A percentile compares a stretch with the other conserved stretches of the same genome.
Evolutionary conservation across 2,329 filamentous ascomycete genomes (phyloP).

Genomic region (Periconia sp.): DNA sequence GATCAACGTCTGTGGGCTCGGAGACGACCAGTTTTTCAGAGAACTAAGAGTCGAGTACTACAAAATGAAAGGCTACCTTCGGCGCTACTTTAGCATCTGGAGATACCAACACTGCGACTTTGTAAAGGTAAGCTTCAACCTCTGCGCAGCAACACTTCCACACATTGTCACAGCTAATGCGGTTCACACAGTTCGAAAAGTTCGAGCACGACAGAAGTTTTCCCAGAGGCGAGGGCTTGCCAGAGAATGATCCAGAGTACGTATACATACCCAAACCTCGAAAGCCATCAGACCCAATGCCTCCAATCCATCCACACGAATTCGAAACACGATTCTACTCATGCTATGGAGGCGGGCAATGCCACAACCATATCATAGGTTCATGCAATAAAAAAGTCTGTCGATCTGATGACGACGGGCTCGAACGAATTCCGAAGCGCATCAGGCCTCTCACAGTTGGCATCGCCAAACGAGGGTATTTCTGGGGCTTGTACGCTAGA

Average conservation of each 20-base stretch:
- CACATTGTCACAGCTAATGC: neutral
- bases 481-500: neutral
- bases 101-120: slow-evolving; percentile 4
- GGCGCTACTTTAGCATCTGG: slow-evolving; percentile 2
- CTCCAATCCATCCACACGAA: slow-evolving; percentile 10
- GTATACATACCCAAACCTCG: slow-evolving; percentile 1
- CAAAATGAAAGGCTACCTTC: neutral
- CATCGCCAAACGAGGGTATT: neutral
- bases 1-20: neutral
- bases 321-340: slow-evolving; percentile 8
- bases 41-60: slow-evolving; percentile 1
- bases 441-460: neutral
- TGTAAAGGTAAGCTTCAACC: neutral
- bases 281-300: slow-evolving; percentile 5
- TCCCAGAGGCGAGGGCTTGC: neutral
- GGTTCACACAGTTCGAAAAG: neutral
- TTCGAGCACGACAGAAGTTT: neutral
- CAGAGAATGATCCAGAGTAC: slow-evolving; percentile 5
- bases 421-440: slow-evolving; percentile 1
- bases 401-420: neutral
- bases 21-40: slow-evolving; percentile 1
- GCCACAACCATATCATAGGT: neutral
- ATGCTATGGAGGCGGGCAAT: slow-evolving; percentile 1
- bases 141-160: neutral
- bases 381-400: neutral